These are phyloP conservation scores for Sarcodon sp. DNA, from an alignment of 768 basidiomycete species.

Conservation along the genomic window DNA sequence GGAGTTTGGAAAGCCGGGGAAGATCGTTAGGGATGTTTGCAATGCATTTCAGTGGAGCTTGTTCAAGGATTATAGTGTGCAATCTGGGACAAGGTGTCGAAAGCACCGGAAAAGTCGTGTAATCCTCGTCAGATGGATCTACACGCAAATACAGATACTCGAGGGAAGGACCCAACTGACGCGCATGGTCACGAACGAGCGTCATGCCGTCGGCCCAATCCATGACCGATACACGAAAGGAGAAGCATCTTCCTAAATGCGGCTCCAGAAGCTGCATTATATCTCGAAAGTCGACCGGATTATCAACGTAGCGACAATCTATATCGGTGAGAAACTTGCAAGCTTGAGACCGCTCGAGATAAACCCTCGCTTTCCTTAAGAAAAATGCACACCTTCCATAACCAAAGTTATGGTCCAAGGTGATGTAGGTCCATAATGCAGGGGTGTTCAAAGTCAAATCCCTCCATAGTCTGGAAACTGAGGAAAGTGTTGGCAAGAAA, in stretches of 20 bases:
- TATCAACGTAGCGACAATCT: conserved; percentile 15
- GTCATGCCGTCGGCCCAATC: conserved; percentile 15
- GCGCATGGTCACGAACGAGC: conserved; percentile 9
- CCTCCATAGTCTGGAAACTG: conserved; percentile 17
- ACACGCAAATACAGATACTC: conserved; percentile 17
- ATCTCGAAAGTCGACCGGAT: conserved; percentile 8
- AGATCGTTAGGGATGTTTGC: conserved; percentile 9
- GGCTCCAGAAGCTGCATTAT: conserved; percentile 15
- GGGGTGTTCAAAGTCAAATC: conserved; percentile 13
- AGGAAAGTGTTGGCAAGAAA: conserved; percentile 10
- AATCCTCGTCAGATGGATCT: conserved; percentile 13
- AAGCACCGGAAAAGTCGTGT: conserved; percentile 13
- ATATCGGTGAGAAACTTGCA: conserved; percentile 16
- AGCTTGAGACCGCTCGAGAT: conserved; percentile 15
- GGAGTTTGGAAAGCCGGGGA: conserved; percentile 8
- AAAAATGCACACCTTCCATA: conserved; percentile 13
- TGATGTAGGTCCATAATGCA: conserved; percentile 16
- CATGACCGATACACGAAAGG: conserved; percentile 14
- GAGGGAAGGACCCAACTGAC: conserved; percentile 12
- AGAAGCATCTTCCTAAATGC: conserved; percentile 17
- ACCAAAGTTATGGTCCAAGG: conserved; percentile 13
- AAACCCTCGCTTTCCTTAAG: conserved; percentile 12
- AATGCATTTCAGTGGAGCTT: conserved; percentile 15
- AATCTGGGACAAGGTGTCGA: conserved; percentile 14
- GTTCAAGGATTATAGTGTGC: conserved; percentile 14